Conservation (phyloP, 345 rosid genomes). For the Clausena lansium region DNA sequence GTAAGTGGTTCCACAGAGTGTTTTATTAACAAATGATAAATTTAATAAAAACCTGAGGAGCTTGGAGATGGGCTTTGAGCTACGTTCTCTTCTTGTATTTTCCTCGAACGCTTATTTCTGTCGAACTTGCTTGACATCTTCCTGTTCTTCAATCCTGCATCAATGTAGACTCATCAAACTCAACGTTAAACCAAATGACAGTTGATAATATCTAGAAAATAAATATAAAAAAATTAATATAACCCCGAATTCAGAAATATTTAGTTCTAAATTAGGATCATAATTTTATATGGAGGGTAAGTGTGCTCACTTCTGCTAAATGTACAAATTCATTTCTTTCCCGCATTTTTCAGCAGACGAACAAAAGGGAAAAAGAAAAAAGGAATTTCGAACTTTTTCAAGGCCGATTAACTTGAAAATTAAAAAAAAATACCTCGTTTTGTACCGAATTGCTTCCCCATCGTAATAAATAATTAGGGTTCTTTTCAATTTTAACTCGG, state of each 20-base stretch:
- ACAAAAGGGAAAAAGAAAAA: background rate
- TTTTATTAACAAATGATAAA: too few species aligned
- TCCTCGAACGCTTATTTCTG: conserved; percentile 25
- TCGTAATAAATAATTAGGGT: background rate
- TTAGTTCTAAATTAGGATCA: background rate
- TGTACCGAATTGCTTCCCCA: conserved; percentile 8
- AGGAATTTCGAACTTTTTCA: background rate
- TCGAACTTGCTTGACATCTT: conserved; percentile 25
- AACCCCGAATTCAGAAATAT: background rate
- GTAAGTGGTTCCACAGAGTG: too few species aligned
- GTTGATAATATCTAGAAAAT: background rate
- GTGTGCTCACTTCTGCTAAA: background rate
- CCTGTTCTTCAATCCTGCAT: conserved; percentile 41
- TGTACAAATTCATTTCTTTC: background rate
- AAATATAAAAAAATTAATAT: background rate
- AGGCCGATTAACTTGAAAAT: background rate
- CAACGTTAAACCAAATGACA: background rate
- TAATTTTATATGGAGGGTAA: background rate
- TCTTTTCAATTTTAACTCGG: background rate
- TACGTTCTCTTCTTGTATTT: conserved; percentile 30
- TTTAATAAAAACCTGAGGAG: conserved; percentile 32
- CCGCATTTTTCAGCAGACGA: background rate
- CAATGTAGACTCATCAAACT: background rate
- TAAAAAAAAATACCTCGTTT: background rate
- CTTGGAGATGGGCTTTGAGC: conserved; percentile 25